These are phyloP conservation scores for Mycena filopes DNA, from an alignment of 768 basidiomycete genomes.

Conservation along the genomic window DNA sequence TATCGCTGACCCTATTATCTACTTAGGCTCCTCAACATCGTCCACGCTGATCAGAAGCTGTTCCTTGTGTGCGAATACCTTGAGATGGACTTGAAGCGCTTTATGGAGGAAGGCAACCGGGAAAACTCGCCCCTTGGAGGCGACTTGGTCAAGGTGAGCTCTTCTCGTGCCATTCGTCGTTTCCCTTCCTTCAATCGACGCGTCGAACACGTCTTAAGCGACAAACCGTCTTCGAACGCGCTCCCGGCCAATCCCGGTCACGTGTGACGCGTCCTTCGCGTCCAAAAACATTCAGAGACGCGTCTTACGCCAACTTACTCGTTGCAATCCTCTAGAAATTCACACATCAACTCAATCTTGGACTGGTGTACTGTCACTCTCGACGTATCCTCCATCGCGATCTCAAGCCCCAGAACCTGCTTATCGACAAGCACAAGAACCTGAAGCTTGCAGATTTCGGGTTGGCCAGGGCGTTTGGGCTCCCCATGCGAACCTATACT, in stretches of 20 bases:
- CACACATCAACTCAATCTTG: constrained; percentile 91
- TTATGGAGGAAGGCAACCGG: constrained; percentile 90
- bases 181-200: constrained; percentile 19
- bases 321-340: constrained; percentile 76
- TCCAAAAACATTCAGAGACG: constrained; percentile 37
- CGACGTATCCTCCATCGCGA: constrained; percentile 97
- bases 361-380: constrained; percentile 93
- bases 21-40: constrained; percentile 90
- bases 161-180: background rate
- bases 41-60: constrained; percentile 96
- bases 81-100: constrained; percentile 95
- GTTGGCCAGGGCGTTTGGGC: constrained; percentile 95
- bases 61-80: constrained; percentile 99
- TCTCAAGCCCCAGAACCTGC: constrained; percentile 94
- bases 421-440: constrained; percentile 90
- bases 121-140: constrained; percentile 76
- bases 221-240: constrained; percentile 13
- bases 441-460: constrained; percentile 98
- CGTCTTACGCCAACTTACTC: constrained; percentile 35
- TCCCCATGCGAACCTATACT: constrained; percentile 98
- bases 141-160: constrained; percentile 82
- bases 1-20: background rate
- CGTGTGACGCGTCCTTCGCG: constrained; percentile 32
- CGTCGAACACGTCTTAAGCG: constrained; percentile 21
- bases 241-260: constrained; percentile 22